phyloP scores from a whole-genome alignment of 129 eudicot genomes.

The Helianthus annuus region DNA sequence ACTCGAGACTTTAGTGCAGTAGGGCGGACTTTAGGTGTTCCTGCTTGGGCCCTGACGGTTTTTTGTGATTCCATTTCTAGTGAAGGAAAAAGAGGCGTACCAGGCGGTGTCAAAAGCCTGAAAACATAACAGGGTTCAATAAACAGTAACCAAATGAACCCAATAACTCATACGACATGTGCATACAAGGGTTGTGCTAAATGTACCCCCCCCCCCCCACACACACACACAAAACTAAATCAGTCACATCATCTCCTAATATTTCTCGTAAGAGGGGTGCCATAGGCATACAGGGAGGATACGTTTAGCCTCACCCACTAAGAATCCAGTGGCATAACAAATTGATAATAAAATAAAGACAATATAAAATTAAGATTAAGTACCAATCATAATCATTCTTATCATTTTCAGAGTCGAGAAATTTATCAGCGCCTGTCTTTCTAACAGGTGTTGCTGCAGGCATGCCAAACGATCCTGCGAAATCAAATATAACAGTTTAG shows the following conservation, averaged over 20 bases:
- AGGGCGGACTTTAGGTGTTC: constrained; percentile 84
- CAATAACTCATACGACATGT: background rate
- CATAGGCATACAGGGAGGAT: no score
- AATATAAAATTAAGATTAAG: background rate
- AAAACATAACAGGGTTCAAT: constrained; percentile 27
- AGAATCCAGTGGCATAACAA: constrained; percentile 3
- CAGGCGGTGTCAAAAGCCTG: constrained; percentile 99
- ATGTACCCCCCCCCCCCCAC: no score
- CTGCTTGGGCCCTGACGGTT: constrained; percentile 53
- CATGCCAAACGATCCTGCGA: constrained; percentile 64
- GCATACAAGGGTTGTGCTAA: background rate
- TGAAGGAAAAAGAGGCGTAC: constrained; percentile 96
- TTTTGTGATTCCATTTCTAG: constrained; percentile 84
- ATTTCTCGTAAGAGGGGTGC: no score
- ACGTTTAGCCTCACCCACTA: background rate
- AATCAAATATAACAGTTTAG: constrained; percentile 16
- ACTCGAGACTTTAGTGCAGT: constrained; percentile 85
- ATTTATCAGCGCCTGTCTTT: constrained; percentile 83
- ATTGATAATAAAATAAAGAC: background rate
- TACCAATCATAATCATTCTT: constrained; percentile 99
- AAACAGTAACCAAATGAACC: background rate
- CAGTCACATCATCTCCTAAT: no score
- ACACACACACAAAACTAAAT: no score
- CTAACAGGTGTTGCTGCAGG: constrained; percentile 57
- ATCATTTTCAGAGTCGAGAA: constrained; percentile 85